These are phyloP conservation scores for Excoecaria cochinchinensis DNA, from an alignment of 345 rosid genomes.

Conservation along the genomic window DNA sequence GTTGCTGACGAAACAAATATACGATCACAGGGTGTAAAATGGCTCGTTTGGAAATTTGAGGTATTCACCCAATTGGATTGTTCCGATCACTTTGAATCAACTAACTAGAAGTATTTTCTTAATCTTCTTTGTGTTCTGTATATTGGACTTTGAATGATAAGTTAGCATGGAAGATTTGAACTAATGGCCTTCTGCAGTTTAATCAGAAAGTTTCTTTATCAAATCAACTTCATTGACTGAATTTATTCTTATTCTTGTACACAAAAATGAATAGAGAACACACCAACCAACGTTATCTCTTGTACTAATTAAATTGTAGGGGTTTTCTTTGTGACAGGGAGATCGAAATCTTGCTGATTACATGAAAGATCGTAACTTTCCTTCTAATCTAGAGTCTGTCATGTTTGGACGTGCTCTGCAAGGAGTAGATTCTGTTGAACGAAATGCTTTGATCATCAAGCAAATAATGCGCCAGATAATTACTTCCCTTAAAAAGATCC, in stretches of 20 bases:
- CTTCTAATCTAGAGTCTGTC: constrained; percentile 72
- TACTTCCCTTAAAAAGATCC: constrained; percentile 82
- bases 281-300: background rate
- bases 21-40: constrained; percentile 74
- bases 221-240: constrained; percentile 2
- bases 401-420: constrained; percentile 83
- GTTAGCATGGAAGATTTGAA: background rate
- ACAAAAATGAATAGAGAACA: constrained; percentile 15
- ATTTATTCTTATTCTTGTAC: background rate
- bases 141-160: constrained; percentile 6
- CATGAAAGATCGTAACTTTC: constrained; percentile 84
- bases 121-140: background rate
- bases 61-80: constrained; percentile 30
- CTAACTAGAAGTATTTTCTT: background rate
- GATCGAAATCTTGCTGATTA: constrained; percentile 81
- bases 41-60: constrained; percentile 99
- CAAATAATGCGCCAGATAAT: constrained; percentile 92
- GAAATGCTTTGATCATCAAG: constrained; percentile 81
- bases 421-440: constrained; percentile 71
- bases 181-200: background rate
- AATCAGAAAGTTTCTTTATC: constrained; percentile 7
- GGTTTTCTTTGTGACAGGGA: constrained; percentile 57
- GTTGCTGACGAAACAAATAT: constrained; percentile 69
- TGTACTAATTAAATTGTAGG: constrained; percentile 37
- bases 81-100: constrained; percentile 7